These are phyloP conservation scores for Tricholoma matsutake DNA, from an alignment of 768 basidiomycete species.

Conservation along the genomic window DNA sequence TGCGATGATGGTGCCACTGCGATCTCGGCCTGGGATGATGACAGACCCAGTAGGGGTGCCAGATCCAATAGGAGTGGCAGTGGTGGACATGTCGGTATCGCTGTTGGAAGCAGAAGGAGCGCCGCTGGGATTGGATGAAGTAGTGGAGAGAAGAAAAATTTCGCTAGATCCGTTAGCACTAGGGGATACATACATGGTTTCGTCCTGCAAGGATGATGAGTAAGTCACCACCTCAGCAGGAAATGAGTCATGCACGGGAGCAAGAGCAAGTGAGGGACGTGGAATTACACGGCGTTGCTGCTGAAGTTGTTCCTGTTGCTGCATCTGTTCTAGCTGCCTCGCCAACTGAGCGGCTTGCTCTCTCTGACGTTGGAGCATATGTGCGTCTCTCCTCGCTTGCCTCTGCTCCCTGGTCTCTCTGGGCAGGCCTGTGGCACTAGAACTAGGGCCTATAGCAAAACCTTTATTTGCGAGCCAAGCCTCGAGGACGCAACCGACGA, in stretches of 20 bases:
- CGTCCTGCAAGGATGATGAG: constrained; percentile 12
- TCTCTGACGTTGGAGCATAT: constrained; percentile 52
- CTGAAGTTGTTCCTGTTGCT: constrained; percentile 42
- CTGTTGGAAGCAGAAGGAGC: constrained; percentile 37
- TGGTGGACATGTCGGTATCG: constrained; percentile 60
- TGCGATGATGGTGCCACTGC: constrained; percentile 73
- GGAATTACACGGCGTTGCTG: neutral
- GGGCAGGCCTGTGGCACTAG: constrained; percentile 70
- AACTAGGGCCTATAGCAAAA: constrained; percentile 79
- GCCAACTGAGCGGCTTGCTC: constrained; percentile 59
- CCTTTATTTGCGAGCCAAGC: constrained; percentile 89
- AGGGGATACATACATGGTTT: constrained; percentile 19
- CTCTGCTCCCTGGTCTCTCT: constrained; percentile 76
- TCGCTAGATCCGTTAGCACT: constrained; percentile 10
- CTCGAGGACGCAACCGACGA: constrained; percentile 91
- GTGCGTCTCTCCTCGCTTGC: constrained; percentile 55
- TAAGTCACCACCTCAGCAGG: neutral
- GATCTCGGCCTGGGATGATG: constrained; percentile 58
- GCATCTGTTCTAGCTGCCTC: constrained; percentile 55
- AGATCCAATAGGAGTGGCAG: constrained; percentile 55
- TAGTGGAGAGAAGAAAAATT: constrained; percentile 14
- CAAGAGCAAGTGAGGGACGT: neutral
- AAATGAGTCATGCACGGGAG: neutral
- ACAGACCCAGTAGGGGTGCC: constrained; percentile 62
- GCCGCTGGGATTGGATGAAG: constrained; percentile 16